A percentile compares a stretch with the other conserved stretches of the same genome.
These are phyloP conservation scores for Colletotrichum theobromicola DNA, from an alignment of 2,329 filamentous ascomycete genomes.

Conservation along the genomic window DNA sequence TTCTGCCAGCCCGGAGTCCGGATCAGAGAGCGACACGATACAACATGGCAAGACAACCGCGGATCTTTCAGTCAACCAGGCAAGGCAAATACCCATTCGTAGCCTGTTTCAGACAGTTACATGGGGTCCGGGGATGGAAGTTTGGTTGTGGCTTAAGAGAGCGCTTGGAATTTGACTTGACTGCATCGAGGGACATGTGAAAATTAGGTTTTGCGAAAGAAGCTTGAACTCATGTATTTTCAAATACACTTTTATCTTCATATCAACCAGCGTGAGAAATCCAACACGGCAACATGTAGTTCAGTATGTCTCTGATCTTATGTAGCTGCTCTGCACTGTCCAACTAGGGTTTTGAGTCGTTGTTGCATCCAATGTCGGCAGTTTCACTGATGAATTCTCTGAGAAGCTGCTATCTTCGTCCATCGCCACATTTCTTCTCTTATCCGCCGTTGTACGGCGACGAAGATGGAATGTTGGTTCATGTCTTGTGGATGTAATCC, in stretches of 20 bases:
- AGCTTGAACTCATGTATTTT: not conserved
- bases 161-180: not conserved
- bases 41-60: not conserved
- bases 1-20: accelerated
- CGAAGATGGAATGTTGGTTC: not conserved
- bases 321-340: not conserved
- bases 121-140: not conserved
- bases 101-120: not conserved
- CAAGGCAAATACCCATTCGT: not conserved
- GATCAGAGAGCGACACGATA: not conserved
- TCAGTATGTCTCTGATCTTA: accelerated
- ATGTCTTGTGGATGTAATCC: not conserved
- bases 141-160: not conserved
- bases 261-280: accelerated
- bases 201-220: not conserved
- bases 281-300: not conserved
- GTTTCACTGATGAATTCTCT: not conserved
- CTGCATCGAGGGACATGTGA: not conserved
- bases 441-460: not conserved
- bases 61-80: not conserved
- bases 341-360: not conserved
- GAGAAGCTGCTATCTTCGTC: not conserved
- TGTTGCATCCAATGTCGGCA: accelerated
- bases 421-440: not conserved
- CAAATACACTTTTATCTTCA: not conserved